phyloP scores from a whole-genome alignment of 768 basidiomycete species.

The Trametopsis cervina region DNA sequence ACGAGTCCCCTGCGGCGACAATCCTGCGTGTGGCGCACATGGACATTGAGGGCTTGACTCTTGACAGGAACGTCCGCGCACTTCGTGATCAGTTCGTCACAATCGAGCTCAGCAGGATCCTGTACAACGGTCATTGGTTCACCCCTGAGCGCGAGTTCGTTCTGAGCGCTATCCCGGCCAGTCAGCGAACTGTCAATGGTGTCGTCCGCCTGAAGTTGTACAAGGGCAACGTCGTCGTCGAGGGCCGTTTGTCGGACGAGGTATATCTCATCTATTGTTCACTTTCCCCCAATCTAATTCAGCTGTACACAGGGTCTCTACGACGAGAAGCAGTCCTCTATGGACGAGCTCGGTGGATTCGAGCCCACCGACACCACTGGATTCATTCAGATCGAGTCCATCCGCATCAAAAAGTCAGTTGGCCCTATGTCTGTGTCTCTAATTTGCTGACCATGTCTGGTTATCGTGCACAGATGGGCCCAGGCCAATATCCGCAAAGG shows the following conservation, averaged over 20 bases:
- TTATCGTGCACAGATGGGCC: slow-evolving; percentile 56
- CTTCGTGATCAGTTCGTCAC: slow-evolving; percentile 95
- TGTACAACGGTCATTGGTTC: slow-evolving; percentile 99
- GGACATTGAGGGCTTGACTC: slow-evolving; percentile 95
- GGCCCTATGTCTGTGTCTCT: slow-evolving; percentile 9
- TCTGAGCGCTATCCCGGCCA: slow-evolving; percentile 82
- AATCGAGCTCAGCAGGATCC: slow-evolving; percentile 77
- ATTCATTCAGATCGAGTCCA: slow-evolving; percentile 96
- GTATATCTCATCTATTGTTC: slow-evolving; percentile 28
- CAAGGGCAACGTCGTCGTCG: slow-evolving; percentile 93
- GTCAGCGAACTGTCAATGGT: slow-evolving; percentile 96
- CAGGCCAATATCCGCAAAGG: slow-evolving; percentile 83
- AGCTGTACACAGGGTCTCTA: slow-evolving; percentile 75
- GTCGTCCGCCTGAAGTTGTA: slow-evolving; percentile 84
- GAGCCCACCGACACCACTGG: slow-evolving; percentile 93
- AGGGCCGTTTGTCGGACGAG: slow-evolving; percentile 87
- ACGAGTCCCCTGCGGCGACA: slow-evolving; percentile 95
- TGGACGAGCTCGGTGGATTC: slow-evolving; percentile 99
- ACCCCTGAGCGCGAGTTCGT: slow-evolving; percentile 98
- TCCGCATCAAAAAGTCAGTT: slow-evolving; percentile 92
- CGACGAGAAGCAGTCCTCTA: slow-evolving; percentile 91
- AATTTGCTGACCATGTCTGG: background rate
- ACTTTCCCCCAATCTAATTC: background rate
- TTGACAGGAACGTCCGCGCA: slow-evolving; percentile 94
- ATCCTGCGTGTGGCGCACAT: slow-evolving; percentile 94